Conservation (phyloP, 345 rosid species). For the Eucalyptus tenuipes region DNA sequence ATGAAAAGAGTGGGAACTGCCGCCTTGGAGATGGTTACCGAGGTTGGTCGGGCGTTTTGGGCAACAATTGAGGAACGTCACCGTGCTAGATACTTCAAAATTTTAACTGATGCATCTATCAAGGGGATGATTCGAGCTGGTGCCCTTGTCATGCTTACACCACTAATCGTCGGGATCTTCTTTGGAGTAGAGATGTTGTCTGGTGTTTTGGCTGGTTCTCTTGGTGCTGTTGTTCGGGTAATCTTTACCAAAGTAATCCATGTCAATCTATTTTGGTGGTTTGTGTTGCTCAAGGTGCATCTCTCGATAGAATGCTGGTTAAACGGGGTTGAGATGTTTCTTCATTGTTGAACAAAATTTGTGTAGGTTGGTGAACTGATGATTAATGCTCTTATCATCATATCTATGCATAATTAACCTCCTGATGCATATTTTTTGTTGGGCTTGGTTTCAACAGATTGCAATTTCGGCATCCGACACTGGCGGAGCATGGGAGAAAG, state of each 20-base stretch:
- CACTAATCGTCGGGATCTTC: conserved; percentile 18
- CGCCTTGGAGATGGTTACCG: conserved; percentile 20
- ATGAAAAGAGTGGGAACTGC: conserved; percentile 31
- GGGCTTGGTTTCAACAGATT: neutral
- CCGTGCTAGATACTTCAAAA: conserved; percentile 19
- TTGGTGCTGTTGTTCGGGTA: neutral
- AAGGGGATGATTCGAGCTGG: conserved; percentile 23
- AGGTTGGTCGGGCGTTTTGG: neutral
- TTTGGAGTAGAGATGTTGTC: conserved; percentile 20
- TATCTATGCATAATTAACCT: too few relatives aligned
- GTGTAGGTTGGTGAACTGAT: neutral
- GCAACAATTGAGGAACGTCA: neutral
- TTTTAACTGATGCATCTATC: conserved; percentile 18
- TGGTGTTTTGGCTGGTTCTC: neutral
- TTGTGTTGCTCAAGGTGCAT: neutral
- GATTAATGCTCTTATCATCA: neutral
- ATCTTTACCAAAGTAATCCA: neutral
- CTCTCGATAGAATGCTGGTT: neutral
- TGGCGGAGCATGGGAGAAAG: neutral
- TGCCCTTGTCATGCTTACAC: conserved; percentile 30
- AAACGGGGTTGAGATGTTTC: neutral
- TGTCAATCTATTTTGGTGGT: neutral
- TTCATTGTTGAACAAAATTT: neutral
- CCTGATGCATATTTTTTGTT: neutral
- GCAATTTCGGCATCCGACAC: neutral